Base-by-base conservation (phyloP, 768 basidiomycete species). In the Amyloporia xantha region DNA sequence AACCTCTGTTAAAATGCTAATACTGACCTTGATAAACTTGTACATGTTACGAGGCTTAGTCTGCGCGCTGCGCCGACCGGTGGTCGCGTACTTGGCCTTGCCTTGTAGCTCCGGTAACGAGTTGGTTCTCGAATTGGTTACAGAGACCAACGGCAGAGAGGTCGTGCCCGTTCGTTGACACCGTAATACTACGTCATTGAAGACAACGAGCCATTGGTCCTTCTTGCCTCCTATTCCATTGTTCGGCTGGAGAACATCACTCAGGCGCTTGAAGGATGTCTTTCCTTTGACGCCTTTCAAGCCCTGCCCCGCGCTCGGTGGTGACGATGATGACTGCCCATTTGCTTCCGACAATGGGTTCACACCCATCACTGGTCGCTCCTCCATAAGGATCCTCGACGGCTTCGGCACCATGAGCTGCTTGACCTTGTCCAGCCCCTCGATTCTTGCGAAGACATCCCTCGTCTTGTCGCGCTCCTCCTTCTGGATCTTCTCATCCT, bases 401-500 rank as follows among this genome's bases (percentile, higher is more conserved):
- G 91, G 82, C 59, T 96, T 96, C 1, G 95, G 95, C 23, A 90
- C 72, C 37, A 91, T 91, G 38, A 99, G 73, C 61, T 94, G 92
- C 65, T 85, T 84, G 64, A 91, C 92, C 63, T 89, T 91, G 64
- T 97, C 93, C 42, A 99, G 68, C 2, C 95, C 95, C 51, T 99
- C 96, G 25, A 99, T 97, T 6, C 96, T 82, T 3, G 94, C 96
- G 57, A 96, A 89, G 2, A 91, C 86, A 64, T 99, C 95, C 12
- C 95, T 75, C 2, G 94, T 96, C 71, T 86, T 88, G 68, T 96
- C 91, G 26, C 95, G 82, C 63, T 95, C 92, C 62, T 98, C 95
- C 66, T 91, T 91, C 63, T 89, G 86, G 48, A 92, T 88, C 73
- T 98, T 98, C 72, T 99, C 93, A 59, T 97, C 95, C 66, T 99